A percentile compares a stretch with the other conserved stretches of the same genome.
phyloP scores from a whole-genome alignment of 257 asterid genomes.

The Nicotiana tomentosiformis region DNA sequence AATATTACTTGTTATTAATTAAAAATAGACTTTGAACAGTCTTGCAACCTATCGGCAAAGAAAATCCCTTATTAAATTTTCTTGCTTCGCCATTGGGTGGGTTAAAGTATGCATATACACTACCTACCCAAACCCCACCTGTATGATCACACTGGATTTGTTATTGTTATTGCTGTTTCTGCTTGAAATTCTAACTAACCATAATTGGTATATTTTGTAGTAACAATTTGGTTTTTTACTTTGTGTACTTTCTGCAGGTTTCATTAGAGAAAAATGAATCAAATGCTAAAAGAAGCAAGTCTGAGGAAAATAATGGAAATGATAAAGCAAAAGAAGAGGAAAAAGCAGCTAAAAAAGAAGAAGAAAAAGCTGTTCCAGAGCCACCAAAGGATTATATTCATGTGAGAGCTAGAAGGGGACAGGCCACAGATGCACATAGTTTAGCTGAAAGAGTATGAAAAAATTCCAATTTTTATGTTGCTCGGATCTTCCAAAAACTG shows the following conservation, averaged over 20 bases:
- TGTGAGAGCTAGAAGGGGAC: conserved; percentile 94
- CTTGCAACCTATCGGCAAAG: no score
- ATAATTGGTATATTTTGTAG: neutral
- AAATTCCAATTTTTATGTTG: neutral
- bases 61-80: no score
- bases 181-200: neutral
- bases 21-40: no score
- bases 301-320: conserved; percentile 19
- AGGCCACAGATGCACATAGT: conserved; percentile 95
- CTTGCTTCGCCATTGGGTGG: no score
- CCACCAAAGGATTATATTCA: conserved; percentile 84
- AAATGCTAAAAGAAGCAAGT: conserved; percentile 53
- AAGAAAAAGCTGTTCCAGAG: conserved; percentile 37
- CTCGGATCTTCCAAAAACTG: neutral
- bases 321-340: conserved; percentile 27
- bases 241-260: conserved; percentile 32
- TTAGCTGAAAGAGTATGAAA: conserved; percentile 81
- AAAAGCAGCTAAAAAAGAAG: conserved; percentile 16
- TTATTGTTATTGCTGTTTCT: no score
- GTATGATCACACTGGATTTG: no score
- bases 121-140: no score
- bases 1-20: no score
- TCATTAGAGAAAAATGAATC: conserved; percentile 47
- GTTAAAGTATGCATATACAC: no score
- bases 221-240: neutral